Percentiles rank a stretch among this genome's conserved stretches.
Evolutionary conservation across 345 rosid genomes (phyloP).

Genomic region (Salix dunnii): DNA sequence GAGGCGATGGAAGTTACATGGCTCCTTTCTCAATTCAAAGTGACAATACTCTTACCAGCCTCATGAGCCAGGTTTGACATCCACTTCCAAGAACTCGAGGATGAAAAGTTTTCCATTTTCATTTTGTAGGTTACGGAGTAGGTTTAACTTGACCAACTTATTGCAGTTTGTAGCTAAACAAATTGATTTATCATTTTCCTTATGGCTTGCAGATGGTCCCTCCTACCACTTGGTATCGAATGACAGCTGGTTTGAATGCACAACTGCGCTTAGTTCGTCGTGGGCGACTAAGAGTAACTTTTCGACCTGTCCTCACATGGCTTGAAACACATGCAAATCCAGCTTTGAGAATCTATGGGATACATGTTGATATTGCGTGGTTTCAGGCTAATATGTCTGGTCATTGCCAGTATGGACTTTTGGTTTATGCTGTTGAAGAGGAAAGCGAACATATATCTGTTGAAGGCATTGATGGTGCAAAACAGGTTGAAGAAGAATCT

Average conservation of each 20-base stretch:
- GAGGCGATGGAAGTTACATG: slow-evolving; percentile 98
- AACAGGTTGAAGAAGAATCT: slow-evolving; percentile 34
- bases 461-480: slow-evolving; percentile 34
- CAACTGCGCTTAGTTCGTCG: slow-evolving; percentile 85
- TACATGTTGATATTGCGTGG: slow-evolving; percentile 88
- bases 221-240: slow-evolving; percentile 88
- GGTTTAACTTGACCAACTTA: background rate
- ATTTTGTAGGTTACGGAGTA: background rate
- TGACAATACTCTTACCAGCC: slow-evolving; percentile 84
- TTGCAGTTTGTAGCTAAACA: slow-evolving; percentile 18
- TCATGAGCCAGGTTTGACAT: slow-evolving; percentile 79
- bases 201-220: slow-evolving; percentile 57
- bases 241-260: slow-evolving; percentile 97
- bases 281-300: slow-evolving; percentile 69
- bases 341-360: slow-evolving; percentile 57
- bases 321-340: slow-evolving; percentile 94
- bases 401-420: slow-evolving; percentile 82
- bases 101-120: background rate
- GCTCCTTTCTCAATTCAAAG: slow-evolving; percentile 92
- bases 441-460: slow-evolving; percentile 40
- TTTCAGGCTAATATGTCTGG: slow-evolving; percentile 78
- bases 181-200: slow-evolving; percentile 11
- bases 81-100: background rate
- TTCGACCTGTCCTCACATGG: slow-evolving; percentile 71
- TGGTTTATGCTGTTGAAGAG: slow-evolving; percentile 56